A percentile compares a stretch with the other conserved stretches of the same genome.
These are phyloP conservation scores for Nakazawaea holstii DNA, from an alignment of 805 yeast species.

Conservation along the genomic window DNA sequence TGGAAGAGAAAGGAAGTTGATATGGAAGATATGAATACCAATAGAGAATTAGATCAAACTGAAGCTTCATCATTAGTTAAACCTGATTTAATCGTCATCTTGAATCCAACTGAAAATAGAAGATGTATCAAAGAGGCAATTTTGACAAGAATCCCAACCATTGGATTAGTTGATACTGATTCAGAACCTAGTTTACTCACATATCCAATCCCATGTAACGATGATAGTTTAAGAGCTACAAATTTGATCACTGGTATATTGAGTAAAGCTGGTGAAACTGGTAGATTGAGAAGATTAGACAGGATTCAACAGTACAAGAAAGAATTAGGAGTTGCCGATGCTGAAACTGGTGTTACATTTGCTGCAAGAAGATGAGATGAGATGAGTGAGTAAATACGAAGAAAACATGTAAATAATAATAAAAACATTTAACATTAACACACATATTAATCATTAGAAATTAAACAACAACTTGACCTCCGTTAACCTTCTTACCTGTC, in stretches of 20 bases:
- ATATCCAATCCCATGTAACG: conserved; percentile 95
- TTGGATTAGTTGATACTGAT: conserved; percentile 92
- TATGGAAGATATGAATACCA: conserved; percentile 63
- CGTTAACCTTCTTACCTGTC: conserved; percentile 81
- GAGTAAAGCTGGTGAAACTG: conserved; percentile 79
- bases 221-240: conserved; percentile 79
- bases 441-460: no score
- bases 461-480: conserved; percentile 51
- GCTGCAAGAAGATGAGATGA: conserved; percentile 3
- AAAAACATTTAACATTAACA: background rate
- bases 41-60: conserved; percentile 45
- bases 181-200: conserved; percentile 86
- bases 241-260: conserved; percentile 78
- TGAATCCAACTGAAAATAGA: conserved; percentile 85
- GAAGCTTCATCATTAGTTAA: conserved; percentile 55
- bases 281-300: conserved; percentile 53
- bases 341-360: conserved; percentile 8
- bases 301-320: conserved; percentile 29
- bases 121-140: conserved; percentile 78
- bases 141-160: conserved; percentile 80
- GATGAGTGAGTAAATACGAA: background rate
- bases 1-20: conserved; percentile 75
- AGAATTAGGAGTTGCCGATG: conserved; percentile 20
- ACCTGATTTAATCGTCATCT: conserved; percentile 83
- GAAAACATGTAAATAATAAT: conserved; percentile 1